Evolutionary conservation across 352 stramenopile species (phyloP).

Genomic region (Paralagenidium karlingii): DNA sequence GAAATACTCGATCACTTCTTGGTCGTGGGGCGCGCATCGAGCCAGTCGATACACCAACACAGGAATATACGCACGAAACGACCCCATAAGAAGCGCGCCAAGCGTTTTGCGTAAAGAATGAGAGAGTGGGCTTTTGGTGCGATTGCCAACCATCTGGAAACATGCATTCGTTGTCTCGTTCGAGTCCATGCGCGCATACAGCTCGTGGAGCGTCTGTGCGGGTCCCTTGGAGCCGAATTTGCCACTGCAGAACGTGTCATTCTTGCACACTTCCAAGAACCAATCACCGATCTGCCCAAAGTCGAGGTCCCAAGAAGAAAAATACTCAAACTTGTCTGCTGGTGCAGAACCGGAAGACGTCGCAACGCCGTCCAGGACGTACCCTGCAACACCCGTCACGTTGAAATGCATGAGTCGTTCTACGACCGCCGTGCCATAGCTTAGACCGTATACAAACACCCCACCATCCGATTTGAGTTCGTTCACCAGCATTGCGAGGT

Average conservation of each 20-base stretch:
- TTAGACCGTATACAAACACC: conserved; percentile 50
- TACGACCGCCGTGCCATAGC: conserved; percentile 53
- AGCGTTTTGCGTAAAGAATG: no score
- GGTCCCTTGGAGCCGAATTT: conserved; percentile 8
- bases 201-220: conserved; percentile 3
- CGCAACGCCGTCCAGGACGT: conserved; percentile 42
- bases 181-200: conserved; percentile 13
- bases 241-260: conserved; percentile 7
- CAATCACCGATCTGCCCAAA: conserved; percentile 17
- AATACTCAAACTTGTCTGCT: conserved; percentile 15
- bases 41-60: conserved; percentile 36
- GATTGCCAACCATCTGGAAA: no score
- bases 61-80: conserved; percentile 39
- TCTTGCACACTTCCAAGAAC: conserved; percentile 12
- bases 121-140: no score
- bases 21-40: conserved; percentile 32
- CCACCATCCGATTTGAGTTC: conserved; percentile 21
- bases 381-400: conserved; percentile 20
- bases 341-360: conserved; percentile 18
- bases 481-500: conserved; percentile 40
- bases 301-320: conserved; percentile 20
- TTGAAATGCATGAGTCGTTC: conserved; percentile 34
- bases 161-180: no score
- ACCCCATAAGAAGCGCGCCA: conserved; percentile 19
- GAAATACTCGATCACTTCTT: conserved; percentile 21